Evolutionary conservation across 73 alveolate genomes (phyloP), one percentile per base, ranked within the genome.

Genomic region (Effrenium voratum): DNA sequence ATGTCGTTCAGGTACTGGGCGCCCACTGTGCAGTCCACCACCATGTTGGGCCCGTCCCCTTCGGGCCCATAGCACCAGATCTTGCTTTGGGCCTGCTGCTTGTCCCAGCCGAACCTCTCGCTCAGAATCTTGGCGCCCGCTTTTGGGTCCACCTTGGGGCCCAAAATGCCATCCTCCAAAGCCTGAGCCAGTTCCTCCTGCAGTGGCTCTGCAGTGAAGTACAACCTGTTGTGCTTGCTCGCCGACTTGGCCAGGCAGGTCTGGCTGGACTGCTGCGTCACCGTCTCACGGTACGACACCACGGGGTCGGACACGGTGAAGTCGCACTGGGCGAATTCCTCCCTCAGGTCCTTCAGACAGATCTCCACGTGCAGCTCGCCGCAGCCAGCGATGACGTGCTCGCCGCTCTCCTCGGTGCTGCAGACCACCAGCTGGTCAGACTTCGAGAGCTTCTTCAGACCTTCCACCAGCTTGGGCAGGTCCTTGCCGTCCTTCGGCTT

Each of bases 11-110:
- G 73, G 99, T 99, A 99, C 99, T 99, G 99, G 79, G 99, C 99
- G n/a, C 99, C 99, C 93, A 99, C 98, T 80, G 99, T 99, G 98
- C 94, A 94, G 93, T 99, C 99, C 72, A 99, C 99, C 82, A 99
- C 96, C 99, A 99, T 99, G 99, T 99, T 99, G 55, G 99, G 99
- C 52, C 99, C 99, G 40, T 99, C 83, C 99, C 99, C 99, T 80
- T 99, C 99, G 70, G 99, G 99, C 15, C 99, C 99, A 99, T 99
- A 99, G 99, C 99, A 99, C 99, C 99, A 99, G 99, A 99, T 99
- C 99, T 99, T 99, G 49, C 76, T 68, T 98, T 99, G 99, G 87
- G 99, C 99, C 40, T 99, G 92, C 76, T 92, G 82, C 81, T 72
- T 52, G 63, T 92, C 91, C 99, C 99, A 99, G 38, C 99, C 99